phyloP scores from a whole-genome alignment of 495 filamentous ascomycete species.

The Oidiodendron maius region DNA sequence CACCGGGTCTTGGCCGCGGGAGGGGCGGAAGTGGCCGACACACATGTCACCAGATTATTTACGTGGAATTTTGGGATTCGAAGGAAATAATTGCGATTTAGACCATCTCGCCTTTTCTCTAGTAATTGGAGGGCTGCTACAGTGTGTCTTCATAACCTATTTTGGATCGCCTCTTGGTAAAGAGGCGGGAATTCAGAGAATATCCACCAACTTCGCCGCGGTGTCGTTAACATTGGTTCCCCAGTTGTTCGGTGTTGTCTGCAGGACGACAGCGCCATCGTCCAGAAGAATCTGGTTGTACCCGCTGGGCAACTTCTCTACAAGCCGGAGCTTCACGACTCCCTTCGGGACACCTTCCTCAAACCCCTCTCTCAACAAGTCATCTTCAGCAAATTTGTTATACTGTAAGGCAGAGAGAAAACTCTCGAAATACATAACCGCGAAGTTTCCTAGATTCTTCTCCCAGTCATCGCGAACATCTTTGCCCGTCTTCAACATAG shows the following conservation, averaged over 20 bases:
- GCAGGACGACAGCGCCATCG: conserved; percentile 33
- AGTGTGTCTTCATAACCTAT: too few relatives aligned
- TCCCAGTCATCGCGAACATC: conserved; percentile 38
- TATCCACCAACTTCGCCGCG: conserved; percentile 12
- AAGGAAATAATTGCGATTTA: too few relatives aligned
- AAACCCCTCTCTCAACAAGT: conserved; percentile 39
- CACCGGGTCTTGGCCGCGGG: too few relatives aligned
- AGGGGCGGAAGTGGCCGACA: too few relatives aligned
- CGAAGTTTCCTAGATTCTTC: conserved; percentile 28
- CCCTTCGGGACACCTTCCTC: conserved; percentile 33
- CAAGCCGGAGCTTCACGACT: conserved; percentile 36
- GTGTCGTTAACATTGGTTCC: conserved; percentile 18
- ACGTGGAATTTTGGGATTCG: too few relatives aligned
- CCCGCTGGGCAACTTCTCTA: conserved; percentile 37
- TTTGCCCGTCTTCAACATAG: conserved; percentile 35
- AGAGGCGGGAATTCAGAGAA: conserved; percentile 9
- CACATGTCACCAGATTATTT: too few relatives aligned
- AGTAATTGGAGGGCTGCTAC: too few relatives aligned
- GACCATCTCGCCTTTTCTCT: too few relatives aligned
- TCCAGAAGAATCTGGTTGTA: conserved; percentile 36
- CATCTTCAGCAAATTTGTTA: conserved; percentile 40
- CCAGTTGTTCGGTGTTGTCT: conserved; percentile 24
- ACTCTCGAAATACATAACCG: conserved; percentile 34
- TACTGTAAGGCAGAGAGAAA: conserved; percentile 23
- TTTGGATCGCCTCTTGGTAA: too few relatives aligned